Percentiles rank a stretch among this genome's conserved stretches.
Conservation (phyloP, 1,284 basidiomycete species). For the Pseudozyma tsukubaensis region DNA sequence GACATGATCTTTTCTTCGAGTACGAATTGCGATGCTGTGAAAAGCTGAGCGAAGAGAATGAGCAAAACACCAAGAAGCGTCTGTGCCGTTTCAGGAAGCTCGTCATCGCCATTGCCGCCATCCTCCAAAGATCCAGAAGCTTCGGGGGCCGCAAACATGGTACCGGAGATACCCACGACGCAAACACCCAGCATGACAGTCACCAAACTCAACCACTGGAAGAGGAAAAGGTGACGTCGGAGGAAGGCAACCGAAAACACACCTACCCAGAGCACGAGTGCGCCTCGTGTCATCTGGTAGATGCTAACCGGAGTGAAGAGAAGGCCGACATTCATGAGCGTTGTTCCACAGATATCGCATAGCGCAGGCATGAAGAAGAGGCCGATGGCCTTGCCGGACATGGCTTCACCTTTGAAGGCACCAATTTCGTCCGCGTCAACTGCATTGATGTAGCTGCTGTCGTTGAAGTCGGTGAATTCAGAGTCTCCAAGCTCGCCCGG, state of each 20-base stretch:
- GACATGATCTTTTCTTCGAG: conserved; percentile 86
- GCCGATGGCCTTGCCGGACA: conserved; percentile 65
- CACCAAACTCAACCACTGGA: conserved; percentile 85
- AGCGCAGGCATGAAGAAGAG: conserved; percentile 83
- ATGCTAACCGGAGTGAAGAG: conserved; percentile 96
- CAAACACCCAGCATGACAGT: conserved; percentile 91
- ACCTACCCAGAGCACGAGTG: conserved; percentile 96
- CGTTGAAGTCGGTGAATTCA: conserved; percentile 28
- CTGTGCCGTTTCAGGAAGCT: conserved; percentile 51
- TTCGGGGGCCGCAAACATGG: conserved; percentile 49
- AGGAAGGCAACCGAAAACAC: conserved; percentile 92
- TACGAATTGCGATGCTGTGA: conserved; percentile 90
- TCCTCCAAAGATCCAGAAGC: conserved; percentile 18
- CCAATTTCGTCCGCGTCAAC: conserved; percentile 32
- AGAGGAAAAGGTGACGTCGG: conserved; percentile 69
- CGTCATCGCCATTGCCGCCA: conserved; percentile 37
- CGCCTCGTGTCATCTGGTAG: conserved; percentile 95
- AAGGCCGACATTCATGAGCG: conserved; percentile 94
- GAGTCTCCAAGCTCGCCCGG: conserved; percentile 43
- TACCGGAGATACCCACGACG: conserved; percentile 88
- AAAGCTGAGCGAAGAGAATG: conserved; percentile 95
- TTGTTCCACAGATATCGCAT: conserved; percentile 88
- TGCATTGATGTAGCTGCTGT: conserved; percentile 40
- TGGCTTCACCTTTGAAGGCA: conserved; percentile 37
- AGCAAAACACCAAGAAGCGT: conserved; percentile 79